Evolutionary conservation across 1,284 basidiomycete species (phyloP).

Genomic region (Tetrapyrgos nigripes): DNA sequence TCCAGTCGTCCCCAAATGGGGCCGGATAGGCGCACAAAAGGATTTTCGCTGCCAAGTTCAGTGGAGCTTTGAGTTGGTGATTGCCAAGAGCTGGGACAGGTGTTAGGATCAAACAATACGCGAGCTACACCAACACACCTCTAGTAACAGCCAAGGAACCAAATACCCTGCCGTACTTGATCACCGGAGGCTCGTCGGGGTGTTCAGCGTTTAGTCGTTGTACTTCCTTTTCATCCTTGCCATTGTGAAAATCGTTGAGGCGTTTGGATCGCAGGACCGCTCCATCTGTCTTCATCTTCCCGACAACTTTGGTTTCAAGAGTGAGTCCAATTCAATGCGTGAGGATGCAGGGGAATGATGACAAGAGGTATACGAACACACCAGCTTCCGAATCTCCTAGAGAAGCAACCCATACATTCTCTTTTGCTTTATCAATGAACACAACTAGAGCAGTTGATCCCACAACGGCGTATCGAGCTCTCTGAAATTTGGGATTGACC

Average conservation of each 20-base stretch:
- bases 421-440: conserved; percentile 10
- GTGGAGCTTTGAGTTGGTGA: conserved; percentile 14
- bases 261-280: not conserved
- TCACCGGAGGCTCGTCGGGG: conserved; percentile 13
- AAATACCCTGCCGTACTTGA: conserved; percentile 5
- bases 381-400: conserved; percentile 20
- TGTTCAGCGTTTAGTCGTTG: conserved; percentile 10
- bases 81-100: not conserved
- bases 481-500: conserved; percentile 3
- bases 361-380: not conserved
- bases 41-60: conserved; percentile 2
- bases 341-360: too few relatives aligned
- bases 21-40: conserved; percentile 12
- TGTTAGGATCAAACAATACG: too few relatives aligned
- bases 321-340: too few relatives aligned
- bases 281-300: not conserved
- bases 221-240: conserved; percentile 13
- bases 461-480: conserved; percentile 8
- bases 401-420: conserved; percentile 17
- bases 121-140: conserved; percentile 3
- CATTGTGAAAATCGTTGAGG: conserved; percentile 18
- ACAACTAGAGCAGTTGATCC: conserved; percentile 18
- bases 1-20: not conserved
- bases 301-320: not conserved
- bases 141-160: conserved; percentile 15